Evolutionary conservation across 257 asterid species (phyloP).

Genomic region (Nicotiana paniculata): DNA sequence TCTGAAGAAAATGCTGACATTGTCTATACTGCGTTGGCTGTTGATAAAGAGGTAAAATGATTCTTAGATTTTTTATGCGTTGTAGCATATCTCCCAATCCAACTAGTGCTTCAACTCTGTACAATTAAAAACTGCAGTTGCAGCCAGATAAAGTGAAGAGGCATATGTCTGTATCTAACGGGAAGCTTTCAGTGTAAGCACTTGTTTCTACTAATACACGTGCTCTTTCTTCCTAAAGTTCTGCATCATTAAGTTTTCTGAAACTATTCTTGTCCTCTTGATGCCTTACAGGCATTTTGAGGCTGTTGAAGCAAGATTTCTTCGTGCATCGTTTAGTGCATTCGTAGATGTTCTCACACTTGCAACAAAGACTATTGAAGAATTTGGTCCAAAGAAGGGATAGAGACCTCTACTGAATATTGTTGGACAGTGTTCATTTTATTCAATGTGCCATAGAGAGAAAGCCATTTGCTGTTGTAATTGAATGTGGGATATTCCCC

Average conservation of each 20-base stretch:
- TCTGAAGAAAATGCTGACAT: conserved; percentile 60
- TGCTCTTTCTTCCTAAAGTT: not conserved
- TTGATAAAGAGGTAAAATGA: conserved; percentile 73
- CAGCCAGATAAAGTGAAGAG: conserved; percentile 93
- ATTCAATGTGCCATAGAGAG: not conserved
- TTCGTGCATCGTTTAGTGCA: conserved; percentile 80
- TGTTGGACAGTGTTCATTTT: not conserved
- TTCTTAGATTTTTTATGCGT: not conserved
- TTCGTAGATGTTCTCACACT: conserved; percentile 78
- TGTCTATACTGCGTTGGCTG: conserved; percentile 59
- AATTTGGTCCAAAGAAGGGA: conserved; percentile 43
- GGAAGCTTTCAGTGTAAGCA: conserved; percentile 74
- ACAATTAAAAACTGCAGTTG: conserved; percentile 45
- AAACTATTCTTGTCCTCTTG: not conserved
- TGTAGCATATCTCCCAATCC: not conserved
- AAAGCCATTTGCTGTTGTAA: not conserved
- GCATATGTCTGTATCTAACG: conserved; percentile 47
- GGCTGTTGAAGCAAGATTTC: conserved; percentile 85
- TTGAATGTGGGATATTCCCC: not conserved
- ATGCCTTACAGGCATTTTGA: conserved; percentile 56
- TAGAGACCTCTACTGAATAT: not conserved
- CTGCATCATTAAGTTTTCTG: not conserved
- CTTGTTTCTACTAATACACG: not conserved
- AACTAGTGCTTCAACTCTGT: not conserved
- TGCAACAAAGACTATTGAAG: conserved; percentile 69